Conservation (phyloP, 305 asterid species). For the Rubia occidens region DNA sequence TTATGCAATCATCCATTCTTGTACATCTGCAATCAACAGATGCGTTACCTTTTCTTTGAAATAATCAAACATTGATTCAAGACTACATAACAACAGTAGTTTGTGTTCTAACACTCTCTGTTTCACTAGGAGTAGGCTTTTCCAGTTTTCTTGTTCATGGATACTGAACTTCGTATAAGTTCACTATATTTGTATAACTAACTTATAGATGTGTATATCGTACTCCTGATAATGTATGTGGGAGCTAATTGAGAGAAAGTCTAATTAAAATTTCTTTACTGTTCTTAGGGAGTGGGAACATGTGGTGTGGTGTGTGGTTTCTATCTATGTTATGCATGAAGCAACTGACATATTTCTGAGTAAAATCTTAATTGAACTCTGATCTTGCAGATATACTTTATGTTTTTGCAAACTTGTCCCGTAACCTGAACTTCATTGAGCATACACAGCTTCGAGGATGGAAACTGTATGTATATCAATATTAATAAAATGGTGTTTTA, state of each 20-base stretch:
- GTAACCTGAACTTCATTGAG: conserved; percentile 81
- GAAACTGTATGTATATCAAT: conserved; percentile 62
- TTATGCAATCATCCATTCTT: not conserved
- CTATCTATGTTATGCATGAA: not conserved
- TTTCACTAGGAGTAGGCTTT: not conserved
- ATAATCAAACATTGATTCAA: not conserved
- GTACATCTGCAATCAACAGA: not conserved
- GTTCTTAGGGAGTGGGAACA: not conserved
- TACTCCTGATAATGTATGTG: not conserved
- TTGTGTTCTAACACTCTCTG: too few species aligned
- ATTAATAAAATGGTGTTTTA: not conserved
- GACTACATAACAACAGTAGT: not conserved
- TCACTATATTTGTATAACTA: not conserved
- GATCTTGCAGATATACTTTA: conserved; percentile 75
- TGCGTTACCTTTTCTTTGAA: not conserved
- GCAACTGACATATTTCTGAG: not conserved
- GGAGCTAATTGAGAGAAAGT: not conserved
- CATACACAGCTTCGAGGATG: conserved; percentile 74
- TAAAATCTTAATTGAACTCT: conserved; percentile 16
- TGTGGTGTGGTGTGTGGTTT: not conserved
- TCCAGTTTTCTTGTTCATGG: not conserved
- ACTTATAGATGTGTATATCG: not conserved
- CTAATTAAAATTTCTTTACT: not conserved
- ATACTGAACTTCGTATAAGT: not conserved
- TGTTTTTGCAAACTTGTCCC: conserved; percentile 69